Base-by-base conservation (phyloP, 2,329 filamentous ascomycete species). In the Dactylellina haptotyla region DNA sequence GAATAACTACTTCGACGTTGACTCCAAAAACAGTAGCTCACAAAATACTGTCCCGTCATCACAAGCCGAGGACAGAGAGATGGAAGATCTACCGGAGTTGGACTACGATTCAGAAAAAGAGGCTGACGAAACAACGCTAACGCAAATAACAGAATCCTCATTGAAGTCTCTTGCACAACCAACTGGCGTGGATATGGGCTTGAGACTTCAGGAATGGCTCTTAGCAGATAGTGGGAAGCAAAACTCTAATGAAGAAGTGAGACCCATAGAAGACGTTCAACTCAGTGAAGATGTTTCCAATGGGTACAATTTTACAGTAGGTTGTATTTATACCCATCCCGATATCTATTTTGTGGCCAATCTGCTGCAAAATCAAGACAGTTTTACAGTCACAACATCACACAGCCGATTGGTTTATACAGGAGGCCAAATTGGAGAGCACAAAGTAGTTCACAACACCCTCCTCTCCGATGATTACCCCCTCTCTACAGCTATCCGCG, bases 361-460 rank as follows among this genome's bases (percentile, higher is more conserved):
- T 34, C 14, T 14, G 32, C 14, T 6, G 32, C 6, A 39, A 39
- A 3, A 10, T 39, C 12, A n/a, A 3, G 34, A 39, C 9, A 12
- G 16, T 3, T n/a, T n/a, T 12, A 12, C 34, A 3, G 16, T n/a
- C 34, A n/a, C 12, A 12, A 3, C 34, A 14, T 3, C 16, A 39
- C 34, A 3, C 12, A 79, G 79, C 41, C 26, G n/a, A 10, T 81
- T n/a, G n/a, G n/a, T n/a, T n/a, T n/a, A 81, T 59, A 78, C 74
- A 1, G 58, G 79, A 0, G 79, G 80, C 10, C 72, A 67, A 10
- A 79, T 81, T 43, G 76, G 76, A 9, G 61, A 64, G 3, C 80
- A 81, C 54, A 80, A 80, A 57, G 77, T 81, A 20, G 79, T 81
- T 12, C 75, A 82, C 23, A 78, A 77, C 1, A 70, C 74, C 20